Evolutionary conservation across 164 flowering plant genomes (phyloP).

Genomic region (Vitis labrusca): DNA sequence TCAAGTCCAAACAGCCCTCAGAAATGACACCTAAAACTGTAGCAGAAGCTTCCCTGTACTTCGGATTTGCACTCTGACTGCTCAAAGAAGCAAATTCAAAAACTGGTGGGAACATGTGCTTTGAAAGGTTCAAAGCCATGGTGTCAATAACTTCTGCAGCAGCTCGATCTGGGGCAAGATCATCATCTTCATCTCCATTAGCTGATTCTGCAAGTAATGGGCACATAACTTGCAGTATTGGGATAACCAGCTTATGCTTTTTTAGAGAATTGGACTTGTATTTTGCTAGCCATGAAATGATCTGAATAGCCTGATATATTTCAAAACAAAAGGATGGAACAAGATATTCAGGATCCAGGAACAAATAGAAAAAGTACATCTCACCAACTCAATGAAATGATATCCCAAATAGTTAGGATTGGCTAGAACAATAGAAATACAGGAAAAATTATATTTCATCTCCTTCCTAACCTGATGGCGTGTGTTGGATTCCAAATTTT

Average conservation of each 20-base stretch:
- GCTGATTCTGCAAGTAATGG: slow-evolving; percentile 85
- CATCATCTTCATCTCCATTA: slow-evolving; percentile 74
- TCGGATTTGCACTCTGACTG: slow-evolving; percentile 67
- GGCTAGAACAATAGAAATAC: neutral
- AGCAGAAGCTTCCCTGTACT: slow-evolving; percentile 86
- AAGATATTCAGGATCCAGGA: neutral
- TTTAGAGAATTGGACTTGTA: slow-evolving; percentile 82
- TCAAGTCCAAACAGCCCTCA: slow-evolving; percentile 83
- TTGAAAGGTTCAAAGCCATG: slow-evolving; percentile 80
- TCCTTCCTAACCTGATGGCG: slow-evolving; percentile 77
- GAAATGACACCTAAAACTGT: slow-evolving; percentile 88
- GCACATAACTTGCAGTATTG: slow-evolving; percentile 92
- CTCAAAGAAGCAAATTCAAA: slow-evolving; percentile 86
- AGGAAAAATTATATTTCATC: neutral
- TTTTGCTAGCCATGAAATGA: slow-evolving; percentile 95
- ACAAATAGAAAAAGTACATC: neutral
- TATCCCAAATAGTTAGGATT: neutral
- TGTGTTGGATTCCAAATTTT: slow-evolving; percentile 75
- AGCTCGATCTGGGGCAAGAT: slow-evolving; percentile 90
- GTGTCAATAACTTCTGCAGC: slow-evolving; percentile 98
- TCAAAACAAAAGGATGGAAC: slow-evolving; percentile 5
- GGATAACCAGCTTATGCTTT: slow-evolving; percentile 79
- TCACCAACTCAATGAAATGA: neutral
- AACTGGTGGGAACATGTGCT: slow-evolving; percentile 80
- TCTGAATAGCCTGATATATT: slow-evolving; percentile 80